phyloP scores from a whole-genome alignment of 805 yeast genomes.

The Ogataea pini region DNA sequence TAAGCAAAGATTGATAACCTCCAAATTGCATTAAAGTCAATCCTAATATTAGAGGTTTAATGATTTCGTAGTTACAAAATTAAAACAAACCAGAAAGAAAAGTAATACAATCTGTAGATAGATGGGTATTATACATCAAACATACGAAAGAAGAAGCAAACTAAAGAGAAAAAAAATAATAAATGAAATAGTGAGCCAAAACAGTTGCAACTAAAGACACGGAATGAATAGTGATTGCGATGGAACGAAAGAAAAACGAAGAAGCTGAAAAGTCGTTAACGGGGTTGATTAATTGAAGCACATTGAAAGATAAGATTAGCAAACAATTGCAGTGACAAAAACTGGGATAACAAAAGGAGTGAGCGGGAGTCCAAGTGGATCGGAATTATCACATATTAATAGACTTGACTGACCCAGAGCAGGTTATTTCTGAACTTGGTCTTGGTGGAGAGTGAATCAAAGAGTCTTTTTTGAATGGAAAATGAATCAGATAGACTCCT shows the following conservation, averaged over 20 bases:
- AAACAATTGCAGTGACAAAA: slow-evolving; percentile 1
- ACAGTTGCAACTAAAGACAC: not conserved
- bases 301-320: slow-evolving; percentile 1
- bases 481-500: slow-evolving; percentile 32
- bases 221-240: not conserved
- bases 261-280: slow-evolving; percentile 4
- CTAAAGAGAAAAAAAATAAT: too few species aligned
- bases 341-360: too few species aligned
- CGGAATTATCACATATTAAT: not conserved
- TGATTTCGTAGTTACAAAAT: too few species aligned
- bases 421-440: not conserved
- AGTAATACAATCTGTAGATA: too few species aligned
- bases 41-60: not conserved
- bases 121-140: slow-evolving; percentile 5
- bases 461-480: not conserved
- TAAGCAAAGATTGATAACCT: slow-evolving; percentile 21
- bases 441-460: too few species aligned
- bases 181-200: too few species aligned
- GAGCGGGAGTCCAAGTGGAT: slow-evolving; percentile 1
- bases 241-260: not conserved
- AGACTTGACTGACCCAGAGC: not conserved
- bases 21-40: slow-evolving; percentile 1
- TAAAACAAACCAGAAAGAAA: too few species aligned
- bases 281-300: slow-evolving; percentile 2
- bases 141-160: too few species aligned